phyloP scores from a whole-genome alignment of 257 asterid genomes.

The Asclepias syriaca region DNA sequence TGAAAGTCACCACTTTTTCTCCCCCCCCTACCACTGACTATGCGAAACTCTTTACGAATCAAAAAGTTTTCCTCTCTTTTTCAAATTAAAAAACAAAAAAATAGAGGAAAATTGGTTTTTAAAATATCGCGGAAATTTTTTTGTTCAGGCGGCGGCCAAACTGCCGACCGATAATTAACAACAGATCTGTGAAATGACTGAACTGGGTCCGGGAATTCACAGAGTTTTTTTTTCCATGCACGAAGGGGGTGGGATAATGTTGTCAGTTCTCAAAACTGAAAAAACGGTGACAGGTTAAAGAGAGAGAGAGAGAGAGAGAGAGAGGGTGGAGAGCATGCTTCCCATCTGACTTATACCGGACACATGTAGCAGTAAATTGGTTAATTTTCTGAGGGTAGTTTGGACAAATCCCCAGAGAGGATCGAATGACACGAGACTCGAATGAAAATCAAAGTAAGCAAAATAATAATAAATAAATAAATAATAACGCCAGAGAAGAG shows the following conservation, averaged over 20 bases:
- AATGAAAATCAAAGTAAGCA: slow-evolving; percentile 15
- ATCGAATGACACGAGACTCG: slow-evolving; percentile 35
- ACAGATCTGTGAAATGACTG: slow-evolving; percentile 21
- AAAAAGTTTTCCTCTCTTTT: background rate
- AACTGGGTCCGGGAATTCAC: slow-evolving; percentile 5
- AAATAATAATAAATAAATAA: background rate
- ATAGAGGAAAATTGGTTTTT: background rate
- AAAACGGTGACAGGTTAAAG: slow-evolving; percentile 50
- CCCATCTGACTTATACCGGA: slow-evolving; percentile 34
- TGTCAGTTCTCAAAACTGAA: slow-evolving; percentile 42
- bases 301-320: background rate
- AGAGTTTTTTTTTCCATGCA: slow-evolving; percentile 8
- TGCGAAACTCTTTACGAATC: slow-evolving; percentile 1
- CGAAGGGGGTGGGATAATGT: slow-evolving; percentile 2
- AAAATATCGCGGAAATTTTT: background rate
- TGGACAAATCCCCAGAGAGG: slow-evolving; percentile 26
- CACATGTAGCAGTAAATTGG: slow-evolving; percentile 52
- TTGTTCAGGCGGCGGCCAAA: background rate
- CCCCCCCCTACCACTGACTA: background rate
- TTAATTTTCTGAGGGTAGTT: slow-evolving; percentile 36
- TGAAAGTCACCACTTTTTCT: slow-evolving; percentile 26
- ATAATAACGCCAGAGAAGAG: background rate
- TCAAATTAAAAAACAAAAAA: background rate
- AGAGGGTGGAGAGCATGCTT: slow-evolving; percentile 14
- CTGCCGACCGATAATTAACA: slow-evolving; percentile 10